These are phyloP conservation scores for Arachis monticola DNA, from an alignment of 331 rosid genomes.

Conservation along the genomic window DNA sequence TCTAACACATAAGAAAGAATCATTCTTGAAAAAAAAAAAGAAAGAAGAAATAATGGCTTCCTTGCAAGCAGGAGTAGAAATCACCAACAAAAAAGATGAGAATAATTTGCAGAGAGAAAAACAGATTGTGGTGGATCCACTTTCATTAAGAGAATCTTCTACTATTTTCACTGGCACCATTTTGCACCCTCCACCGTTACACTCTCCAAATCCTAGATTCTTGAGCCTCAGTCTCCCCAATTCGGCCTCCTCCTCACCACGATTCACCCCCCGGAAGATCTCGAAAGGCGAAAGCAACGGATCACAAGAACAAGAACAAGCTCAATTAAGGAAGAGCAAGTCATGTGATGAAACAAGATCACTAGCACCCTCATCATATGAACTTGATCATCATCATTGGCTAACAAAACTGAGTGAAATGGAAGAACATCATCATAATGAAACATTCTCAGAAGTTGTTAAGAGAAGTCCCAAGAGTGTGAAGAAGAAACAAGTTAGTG, in stretches of 20 bases:
- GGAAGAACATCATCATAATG: conserved; percentile 35
- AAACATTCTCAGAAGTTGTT: conserved; percentile 34
- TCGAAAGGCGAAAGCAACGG: conserved; percentile 37
- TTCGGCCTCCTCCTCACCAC: conserved; percentile 68
- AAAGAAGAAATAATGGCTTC: conserved; percentile 11
- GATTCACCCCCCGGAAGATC: conserved; percentile 50
- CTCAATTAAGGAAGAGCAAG: conserved; percentile 60
- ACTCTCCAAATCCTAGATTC: conserved; percentile 62
- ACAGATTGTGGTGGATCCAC: conserved; percentile 77
- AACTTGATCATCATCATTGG: conserved; percentile 80
- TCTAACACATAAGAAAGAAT: conserved; percentile 28
- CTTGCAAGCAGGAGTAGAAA: neutral
- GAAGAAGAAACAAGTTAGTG: conserved; percentile 39
- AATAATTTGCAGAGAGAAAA: conserved; percentile 50
- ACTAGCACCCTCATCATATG: conserved; percentile 53
- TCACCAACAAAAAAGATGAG: conserved; percentile 11
- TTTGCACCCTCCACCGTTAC: conserved; percentile 53
- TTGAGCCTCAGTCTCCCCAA: conserved; percentile 73
- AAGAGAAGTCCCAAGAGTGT: conserved; percentile 44
- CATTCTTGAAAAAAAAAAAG: neutral
- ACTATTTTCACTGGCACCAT: conserved; percentile 1
- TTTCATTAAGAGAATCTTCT: conserved; percentile 51
- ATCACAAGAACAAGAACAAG: conserved; percentile 45
- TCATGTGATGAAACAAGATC: conserved; percentile 70
- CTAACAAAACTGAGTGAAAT: conserved; percentile 42